Base-by-base conservation (phyloP, 306 rosid genomes). In the Ammopiptanthus mongolicus region DNA sequence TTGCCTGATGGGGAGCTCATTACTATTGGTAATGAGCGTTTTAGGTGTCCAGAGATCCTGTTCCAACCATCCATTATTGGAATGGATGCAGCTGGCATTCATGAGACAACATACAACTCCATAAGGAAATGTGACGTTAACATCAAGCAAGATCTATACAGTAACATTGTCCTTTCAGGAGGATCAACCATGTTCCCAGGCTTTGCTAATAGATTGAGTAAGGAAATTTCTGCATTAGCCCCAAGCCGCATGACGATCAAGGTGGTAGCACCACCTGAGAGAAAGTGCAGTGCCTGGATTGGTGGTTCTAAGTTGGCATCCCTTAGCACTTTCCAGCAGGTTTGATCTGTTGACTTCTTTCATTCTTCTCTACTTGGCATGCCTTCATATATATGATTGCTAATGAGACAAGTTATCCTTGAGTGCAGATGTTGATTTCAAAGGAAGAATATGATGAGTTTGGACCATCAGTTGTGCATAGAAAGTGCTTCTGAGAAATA, bases 241-340 rank as follows among this genome's bases (percentile, higher is more conserved):
- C 98, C 98, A 9, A 95, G 96, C 89, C 90, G 95, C 86, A 95
- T 95, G 98, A 91, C 90, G 89, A 91, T 95, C 78, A 91, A 91
- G 91, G 98, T 95, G 33, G 97, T 95, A 25, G 98, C 98, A 17
- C 96, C 98, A 21, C 98, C 98, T 0, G 98, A 95, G 89, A 87
- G 98, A 79, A 95, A 95, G 80, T 91, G 88, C 83, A 95, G 98
- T 90, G 98, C 90, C 85, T 95, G 97, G 97, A 91, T 91, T 22
- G 98, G 98, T 71, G 98, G 98, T 56, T 95, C 98, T 33, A 95
- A 91, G 84, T 90, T 95, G 85, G 97, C 98, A 80, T 95, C 97
- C 13, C 96, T 95, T 11, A 91, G 97, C 91, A 91, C 98, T 79
- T 95, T 95, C 93, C 97, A 88, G 87, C 96, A 95, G 98, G 98